Evolutionary conservation across 345 rosid species (phyloP).

Genomic region (Pseudoturritis turrita): DNA sequence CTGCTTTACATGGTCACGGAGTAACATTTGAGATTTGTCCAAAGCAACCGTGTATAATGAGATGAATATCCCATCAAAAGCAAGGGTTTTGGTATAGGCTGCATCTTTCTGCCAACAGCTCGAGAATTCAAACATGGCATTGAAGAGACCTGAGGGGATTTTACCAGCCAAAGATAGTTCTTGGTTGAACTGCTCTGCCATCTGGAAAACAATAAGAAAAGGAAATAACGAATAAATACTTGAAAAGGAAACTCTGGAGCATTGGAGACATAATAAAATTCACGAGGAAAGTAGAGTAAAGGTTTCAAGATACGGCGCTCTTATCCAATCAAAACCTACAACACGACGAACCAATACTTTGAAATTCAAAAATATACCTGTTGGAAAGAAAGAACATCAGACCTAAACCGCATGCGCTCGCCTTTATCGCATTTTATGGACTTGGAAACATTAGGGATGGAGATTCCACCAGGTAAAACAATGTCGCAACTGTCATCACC

Average conservation of each 20-base stretch:
- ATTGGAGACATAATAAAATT: not conserved
- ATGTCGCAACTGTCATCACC: constrained; percentile 51
- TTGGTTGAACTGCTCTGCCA: constrained; percentile 97
- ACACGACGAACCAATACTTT: not conserved
- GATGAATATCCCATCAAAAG: constrained; percentile 89
- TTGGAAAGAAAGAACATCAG: constrained; percentile 83
- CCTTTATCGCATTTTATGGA: constrained; percentile 94
- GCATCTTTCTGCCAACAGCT: constrained; percentile 95
- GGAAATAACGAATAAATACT: not conserved
- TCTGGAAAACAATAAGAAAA: constrained; percentile 37
- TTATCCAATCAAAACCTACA: constrained; percentile 2
- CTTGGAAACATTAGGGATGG: constrained; percentile 67
- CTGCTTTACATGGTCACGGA: constrained; percentile 70
- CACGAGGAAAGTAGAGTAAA: not conserved
- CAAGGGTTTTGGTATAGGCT: constrained; percentile 83
- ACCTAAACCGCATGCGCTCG: constrained; percentile 75
- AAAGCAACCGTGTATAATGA: constrained; percentile 76
- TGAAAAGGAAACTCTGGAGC: too few species aligned
- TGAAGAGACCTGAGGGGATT: constrained; percentile 91
- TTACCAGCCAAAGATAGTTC: constrained; percentile 82
- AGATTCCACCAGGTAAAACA: constrained; percentile 79
- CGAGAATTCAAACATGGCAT: constrained; percentile 83
- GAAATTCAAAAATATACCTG: too few species aligned
- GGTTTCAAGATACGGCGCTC: not conserved
- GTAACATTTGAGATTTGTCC: constrained; percentile 75